Evolutionary conservation across 1,284 basidiomycete genomes (phyloP), one percentile per base, ranked within the genome.

Genomic region (Trametes sp.): DNA sequence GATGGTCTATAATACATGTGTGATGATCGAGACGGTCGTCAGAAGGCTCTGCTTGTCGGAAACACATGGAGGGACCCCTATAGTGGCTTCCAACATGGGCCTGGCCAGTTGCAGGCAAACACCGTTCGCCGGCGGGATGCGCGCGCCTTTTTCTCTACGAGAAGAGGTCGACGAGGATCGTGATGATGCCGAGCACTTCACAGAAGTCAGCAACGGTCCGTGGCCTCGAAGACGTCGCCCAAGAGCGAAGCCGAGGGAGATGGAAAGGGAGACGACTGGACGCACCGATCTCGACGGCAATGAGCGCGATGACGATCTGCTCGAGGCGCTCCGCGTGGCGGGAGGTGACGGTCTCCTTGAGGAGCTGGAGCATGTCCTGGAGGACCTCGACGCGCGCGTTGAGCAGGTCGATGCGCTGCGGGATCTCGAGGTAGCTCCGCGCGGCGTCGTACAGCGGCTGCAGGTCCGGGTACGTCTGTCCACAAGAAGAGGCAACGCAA

Each of bases 381-480:
- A 98, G 80, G 62, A 98, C 92, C 83, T 96, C 96, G 24, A 98
- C 96, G 63, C 96, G 89, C 33, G 95, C 94, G 77, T 98, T 98
- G 62, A 98, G 81, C 44, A 98, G 80, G 75, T 97, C 94, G 69
- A 98, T 95, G 55, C 96, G 87, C 76, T 98, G 96, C 2, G 94
- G 93, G 63, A 98, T 95, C 79, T 98, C 96, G 33, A 98, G 84
- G 75, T 98, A 98, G 72, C 90, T 93, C 65, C 95, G 84, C 6
- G 95, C 94, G 5, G 96, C 96, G 69, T 95, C 93, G 75, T 98
- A 98, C 45, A 98, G 81, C 11, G 96, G 96, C 79, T 98, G 96
- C 35, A 98, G 82, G 81, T 98, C 96, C 19, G 96, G 95, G 75
- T 89, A 96, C 62, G 87, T 90, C 92, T 93, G 64, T 93, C n/a